These are phyloP conservation scores for Fusarium veterinarium DNA, from an alignment of 2,329 filamentous ascomycete genomes.

Conservation along the genomic window DNA sequence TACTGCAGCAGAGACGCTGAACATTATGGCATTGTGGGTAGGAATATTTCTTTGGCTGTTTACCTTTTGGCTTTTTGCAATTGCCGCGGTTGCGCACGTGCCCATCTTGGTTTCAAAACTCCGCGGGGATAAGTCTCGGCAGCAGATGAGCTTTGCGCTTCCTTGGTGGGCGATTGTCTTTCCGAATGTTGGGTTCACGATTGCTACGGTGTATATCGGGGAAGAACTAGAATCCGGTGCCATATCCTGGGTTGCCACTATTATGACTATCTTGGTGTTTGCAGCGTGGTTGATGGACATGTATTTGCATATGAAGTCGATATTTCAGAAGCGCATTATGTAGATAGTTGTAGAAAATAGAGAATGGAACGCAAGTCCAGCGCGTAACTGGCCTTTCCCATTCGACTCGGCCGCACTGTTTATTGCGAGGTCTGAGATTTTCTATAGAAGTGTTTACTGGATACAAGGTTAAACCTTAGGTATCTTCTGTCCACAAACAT, in stretches of 20 bases:
- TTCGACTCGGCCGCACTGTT: fast-evolving
- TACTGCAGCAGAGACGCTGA: neutral
- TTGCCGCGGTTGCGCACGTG: neutral
- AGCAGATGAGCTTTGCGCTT: neutral
- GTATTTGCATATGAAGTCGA: constrained; percentile 1
- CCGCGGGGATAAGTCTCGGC: neutral
- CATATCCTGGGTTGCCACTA: neutral
- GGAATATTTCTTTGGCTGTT: constrained; percentile 8
- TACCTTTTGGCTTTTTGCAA: constrained; percentile 3
- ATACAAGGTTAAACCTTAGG: fast-evolving
- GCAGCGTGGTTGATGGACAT: neutral
- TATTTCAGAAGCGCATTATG: constrained; percentile 2
- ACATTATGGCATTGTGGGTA: constrained; percentile 5
- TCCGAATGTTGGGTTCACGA: constrained; percentile 1
- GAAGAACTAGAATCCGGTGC: neutral
- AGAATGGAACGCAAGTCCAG: fast-evolving
- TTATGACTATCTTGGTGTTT: constrained; percentile 5
- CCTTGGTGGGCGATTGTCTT: constrained; percentile 17
- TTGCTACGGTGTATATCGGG: constrained; percentile 2
- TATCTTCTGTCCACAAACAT: fast-evolving
- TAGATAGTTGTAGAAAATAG: neutral
- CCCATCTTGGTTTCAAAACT: neutral
- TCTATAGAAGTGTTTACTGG: fast-evolving
- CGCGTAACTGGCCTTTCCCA: fast-evolving
- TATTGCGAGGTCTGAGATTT: neutral